phyloP scores from a whole-genome alignment of 148 eudicot genomes.

The Chenopodium suecicum region DNA sequence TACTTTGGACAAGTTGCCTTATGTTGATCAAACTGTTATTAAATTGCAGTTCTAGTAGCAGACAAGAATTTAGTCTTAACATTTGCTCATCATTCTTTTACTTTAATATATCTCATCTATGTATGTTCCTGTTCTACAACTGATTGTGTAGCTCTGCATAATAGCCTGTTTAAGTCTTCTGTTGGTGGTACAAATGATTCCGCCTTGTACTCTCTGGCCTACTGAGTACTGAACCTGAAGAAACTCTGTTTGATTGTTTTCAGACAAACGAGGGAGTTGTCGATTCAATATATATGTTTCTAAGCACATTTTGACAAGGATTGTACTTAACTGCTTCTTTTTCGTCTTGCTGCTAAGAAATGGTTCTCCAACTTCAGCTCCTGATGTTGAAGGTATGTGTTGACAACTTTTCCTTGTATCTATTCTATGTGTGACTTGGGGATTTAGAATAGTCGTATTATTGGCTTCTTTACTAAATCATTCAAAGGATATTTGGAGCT shows the following conservation, averaged over 20 bases:
- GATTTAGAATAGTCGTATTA: neutral
- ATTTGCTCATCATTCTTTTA: neutral
- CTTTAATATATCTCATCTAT: neutral
- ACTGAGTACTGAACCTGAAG: slow-evolving; percentile 11
- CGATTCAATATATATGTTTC: slow-evolving; percentile 15
- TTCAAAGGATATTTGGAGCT: neutral
- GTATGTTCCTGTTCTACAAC: neutral
- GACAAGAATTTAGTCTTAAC: neutral
- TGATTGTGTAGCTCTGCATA: neutral
- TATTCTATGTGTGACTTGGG: neutral
- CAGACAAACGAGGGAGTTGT: slow-evolving; percentile 29
- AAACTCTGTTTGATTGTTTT: slow-evolving; percentile 17
- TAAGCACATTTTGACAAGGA: slow-evolving; percentile 32
- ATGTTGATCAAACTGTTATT: no score
- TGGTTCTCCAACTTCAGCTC: slow-evolving; percentile 45
- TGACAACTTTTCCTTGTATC: slow-evolving; percentile 3
- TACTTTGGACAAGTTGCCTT: slow-evolving; percentile 14
- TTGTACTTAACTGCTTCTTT: slow-evolving; percentile 32
- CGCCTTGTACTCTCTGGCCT: slow-evolving; percentile 1
- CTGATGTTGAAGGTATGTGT: slow-evolving; percentile 70
- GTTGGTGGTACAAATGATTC: neutral
- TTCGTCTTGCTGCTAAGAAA: slow-evolving; percentile 40
- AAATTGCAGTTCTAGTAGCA: neutral
- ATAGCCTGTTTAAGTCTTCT: neutral
- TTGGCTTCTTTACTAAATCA: neutral